phyloP scores from a whole-genome alignment of 495 filamentous ascomycete genomes.

The Penicillium mononematosum region DNA sequence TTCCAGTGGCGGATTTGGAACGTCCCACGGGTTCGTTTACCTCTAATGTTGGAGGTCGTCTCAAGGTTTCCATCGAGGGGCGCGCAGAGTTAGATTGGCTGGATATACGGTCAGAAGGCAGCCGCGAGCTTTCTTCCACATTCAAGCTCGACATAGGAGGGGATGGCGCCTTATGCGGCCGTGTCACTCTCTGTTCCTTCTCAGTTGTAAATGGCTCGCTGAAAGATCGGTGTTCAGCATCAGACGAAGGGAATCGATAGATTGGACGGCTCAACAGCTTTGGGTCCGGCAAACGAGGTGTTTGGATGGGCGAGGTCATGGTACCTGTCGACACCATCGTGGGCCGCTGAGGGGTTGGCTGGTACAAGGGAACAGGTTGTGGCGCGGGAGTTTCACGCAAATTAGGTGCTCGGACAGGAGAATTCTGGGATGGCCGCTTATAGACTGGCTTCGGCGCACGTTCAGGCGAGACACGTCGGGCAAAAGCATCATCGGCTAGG shows the following conservation, averaged over 20 bases:
- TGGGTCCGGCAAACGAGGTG: slow-evolving; percentile 49
- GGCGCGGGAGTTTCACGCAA: slow-evolving; percentile 26
- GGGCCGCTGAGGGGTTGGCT: slow-evolving; percentile 59
- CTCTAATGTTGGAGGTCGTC: slow-evolving; percentile 60
- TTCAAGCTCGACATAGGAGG: slow-evolving; percentile 32
- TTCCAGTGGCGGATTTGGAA: slow-evolving; percentile 63
- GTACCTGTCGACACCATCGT: slow-evolving; percentile 90
- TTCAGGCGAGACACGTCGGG: slow-evolving; percentile 42
- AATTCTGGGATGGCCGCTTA: slow-evolving; percentile 30
- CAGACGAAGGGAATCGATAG: slow-evolving; percentile 59
- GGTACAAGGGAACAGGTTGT: slow-evolving; percentile 48
- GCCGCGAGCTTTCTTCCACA: slow-evolving; percentile 51
- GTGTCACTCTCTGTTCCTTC: slow-evolving; percentile 26
- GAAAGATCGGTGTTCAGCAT: slow-evolving; percentile 53
- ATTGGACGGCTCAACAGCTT: slow-evolving; percentile 51
- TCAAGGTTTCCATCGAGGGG: slow-evolving; percentile 73
- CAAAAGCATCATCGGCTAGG: slow-evolving; percentile 88
- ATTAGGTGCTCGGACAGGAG: slow-evolving; percentile 26
- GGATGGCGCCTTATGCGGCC: slow-evolving; percentile 28
- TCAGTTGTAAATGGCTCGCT: slow-evolving; percentile 47
- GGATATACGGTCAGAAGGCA: slow-evolving; percentile 44
- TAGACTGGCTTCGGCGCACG: slow-evolving; percentile 25
- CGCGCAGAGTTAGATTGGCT: slow-evolving; percentile 66
- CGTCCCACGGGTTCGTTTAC: slow-evolving; percentile 55
- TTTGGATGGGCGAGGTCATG: slow-evolving; percentile 78